These are phyloP conservation scores for Polyporus tsugae DNA, from an alignment of 1,284 basidiomycete genomes.

Conservation along the genomic window DNA sequence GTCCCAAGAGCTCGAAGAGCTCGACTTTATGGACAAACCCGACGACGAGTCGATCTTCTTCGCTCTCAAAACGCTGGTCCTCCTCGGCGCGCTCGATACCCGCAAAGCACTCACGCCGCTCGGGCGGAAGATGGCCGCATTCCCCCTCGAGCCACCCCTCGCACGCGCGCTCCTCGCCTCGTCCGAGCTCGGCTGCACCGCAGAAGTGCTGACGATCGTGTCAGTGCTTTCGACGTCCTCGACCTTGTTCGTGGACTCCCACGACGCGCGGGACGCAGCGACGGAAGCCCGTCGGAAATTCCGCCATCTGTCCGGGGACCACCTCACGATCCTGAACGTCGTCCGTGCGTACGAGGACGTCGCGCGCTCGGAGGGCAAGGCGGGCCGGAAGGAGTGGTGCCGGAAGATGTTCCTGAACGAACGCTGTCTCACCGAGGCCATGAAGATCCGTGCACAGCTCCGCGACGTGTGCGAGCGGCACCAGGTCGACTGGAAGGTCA, in stretches of 20 bases:
- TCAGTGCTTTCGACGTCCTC: conserved; percentile 82
- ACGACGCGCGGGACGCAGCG: conserved; percentile 77
- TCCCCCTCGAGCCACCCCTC: conserved; percentile 87
- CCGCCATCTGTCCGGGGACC: conserved; percentile 87
- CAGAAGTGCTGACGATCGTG: conserved; percentile 82
- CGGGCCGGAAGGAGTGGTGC: conserved; percentile 79
- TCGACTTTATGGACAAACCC: conserved; percentile 89
- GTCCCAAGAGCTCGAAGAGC: conserved; percentile 77
- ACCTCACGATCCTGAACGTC: conserved; percentile 88
- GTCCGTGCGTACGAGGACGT: conserved; percentile 83
- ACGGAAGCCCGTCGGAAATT: conserved; percentile 80
- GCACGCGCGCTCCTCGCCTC: conserved; percentile 82
- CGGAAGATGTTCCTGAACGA: conserved; percentile 86
- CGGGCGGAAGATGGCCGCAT: conserved; percentile 82
- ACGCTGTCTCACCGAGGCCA: conserved; percentile 85
- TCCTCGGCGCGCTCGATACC: conserved; percentile 78
- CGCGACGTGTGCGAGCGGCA: conserved; percentile 68
- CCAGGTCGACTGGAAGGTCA: conserved; percentile 65
- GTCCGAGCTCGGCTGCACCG: conserved; percentile 71
- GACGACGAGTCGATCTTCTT: conserved; percentile 70
- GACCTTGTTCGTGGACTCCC: conserved; percentile 76
- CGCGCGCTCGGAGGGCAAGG: conserved; percentile 52
- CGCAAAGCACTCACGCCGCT: conserved; percentile 70
- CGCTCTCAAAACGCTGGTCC: conserved; percentile 78
- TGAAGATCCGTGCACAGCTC: conserved; percentile 86